Evolutionary conservation across 805 yeast genomes (phyloP).

Genomic region (Ogataea saltuana): DNA sequence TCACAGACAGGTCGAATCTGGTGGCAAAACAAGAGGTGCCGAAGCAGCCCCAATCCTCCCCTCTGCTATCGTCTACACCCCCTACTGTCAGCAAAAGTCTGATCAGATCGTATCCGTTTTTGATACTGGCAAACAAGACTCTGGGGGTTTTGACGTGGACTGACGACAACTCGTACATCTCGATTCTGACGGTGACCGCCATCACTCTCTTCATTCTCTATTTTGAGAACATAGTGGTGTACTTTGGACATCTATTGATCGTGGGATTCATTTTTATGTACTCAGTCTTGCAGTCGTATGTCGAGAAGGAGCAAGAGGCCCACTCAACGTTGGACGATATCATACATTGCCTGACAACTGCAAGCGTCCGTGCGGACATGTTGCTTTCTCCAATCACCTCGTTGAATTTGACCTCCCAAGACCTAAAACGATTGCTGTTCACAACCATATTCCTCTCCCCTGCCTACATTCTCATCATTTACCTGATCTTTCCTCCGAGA

Average conservation of each 20-base stretch:
- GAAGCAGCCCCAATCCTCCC: slow-evolving; percentile 59
- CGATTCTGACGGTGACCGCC: slow-evolving; percentile 57
- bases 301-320: slow-evolving; percentile 56
- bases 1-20: slow-evolving; percentile 38
- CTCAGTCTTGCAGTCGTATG: slow-evolving; percentile 55
- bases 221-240: slow-evolving; percentile 74
- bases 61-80: slow-evolving; percentile 85
- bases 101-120: slow-evolving; percentile 80
- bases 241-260: slow-evolving; percentile 76
- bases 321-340: slow-evolving; percentile 88
- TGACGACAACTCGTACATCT: slow-evolving; percentile 75
- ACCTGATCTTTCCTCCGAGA: slow-evolving; percentile 71
- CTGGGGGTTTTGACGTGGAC: slow-evolving; percentile 89
- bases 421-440: slow-evolving; percentile 74
- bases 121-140: slow-evolving; percentile 67
- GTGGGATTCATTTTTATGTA: slow-evolving; percentile 63
- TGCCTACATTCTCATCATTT: slow-evolving; percentile 67
- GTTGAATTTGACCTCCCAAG: slow-evolving; percentile 71
- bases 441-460: slow-evolving; percentile 89
- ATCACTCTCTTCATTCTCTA: slow-evolving; percentile 66
- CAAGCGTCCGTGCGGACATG: slow-evolving; percentile 74
- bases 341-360: slow-evolving; percentile 70
- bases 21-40: slow-evolving; percentile 1
- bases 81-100: slow-evolving; percentile 85
- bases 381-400: slow-evolving; percentile 78